Evolutionary conservation across 192 early-diverging fungal species (phyloP).

Genomic region (Podila epicladia): DNA sequence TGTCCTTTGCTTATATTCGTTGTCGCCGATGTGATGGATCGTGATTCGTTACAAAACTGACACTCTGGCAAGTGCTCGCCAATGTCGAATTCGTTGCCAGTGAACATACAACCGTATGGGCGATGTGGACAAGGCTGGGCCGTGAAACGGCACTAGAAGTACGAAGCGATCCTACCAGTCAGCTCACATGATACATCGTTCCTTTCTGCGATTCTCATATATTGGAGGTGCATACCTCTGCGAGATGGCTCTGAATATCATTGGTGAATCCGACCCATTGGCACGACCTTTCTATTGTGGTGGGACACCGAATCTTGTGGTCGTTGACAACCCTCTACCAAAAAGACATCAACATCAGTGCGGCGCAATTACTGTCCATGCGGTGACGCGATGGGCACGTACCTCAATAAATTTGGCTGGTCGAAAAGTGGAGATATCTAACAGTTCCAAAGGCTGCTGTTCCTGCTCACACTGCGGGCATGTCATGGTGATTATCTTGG

Average conservation of each 20-base stretch:
- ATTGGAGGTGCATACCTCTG: not conserved
- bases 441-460: not conserved
- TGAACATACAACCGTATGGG: too few relatives aligned
- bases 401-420: constrained; percentile 1
- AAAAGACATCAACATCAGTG: too few relatives aligned
- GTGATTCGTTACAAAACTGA: too few relatives aligned
- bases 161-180: not conserved
- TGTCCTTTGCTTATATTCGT: too few relatives aligned
- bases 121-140: too few relatives aligned
- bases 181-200: not conserved
- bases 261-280: not conserved
- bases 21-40: too few relatives aligned
- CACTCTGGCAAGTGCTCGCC: too few relatives aligned
- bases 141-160: too few relatives aligned
- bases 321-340: not conserved
- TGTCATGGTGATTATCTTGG: constrained; percentile 1
- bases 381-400: not conserved
- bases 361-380: not conserved
- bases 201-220: not conserved
- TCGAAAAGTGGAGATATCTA: not conserved
- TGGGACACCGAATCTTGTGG: not conserved
- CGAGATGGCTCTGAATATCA: not conserved
- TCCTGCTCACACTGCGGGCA: not conserved
- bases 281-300: not conserved
- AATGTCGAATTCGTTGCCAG: too few relatives aligned